A percentile compares a stretch with the other conserved stretches of the same genome.
Evolutionary conservation across 805 yeast genomes (phyloP).

Genomic region (Wickerhamomyces bisporus): DNA sequence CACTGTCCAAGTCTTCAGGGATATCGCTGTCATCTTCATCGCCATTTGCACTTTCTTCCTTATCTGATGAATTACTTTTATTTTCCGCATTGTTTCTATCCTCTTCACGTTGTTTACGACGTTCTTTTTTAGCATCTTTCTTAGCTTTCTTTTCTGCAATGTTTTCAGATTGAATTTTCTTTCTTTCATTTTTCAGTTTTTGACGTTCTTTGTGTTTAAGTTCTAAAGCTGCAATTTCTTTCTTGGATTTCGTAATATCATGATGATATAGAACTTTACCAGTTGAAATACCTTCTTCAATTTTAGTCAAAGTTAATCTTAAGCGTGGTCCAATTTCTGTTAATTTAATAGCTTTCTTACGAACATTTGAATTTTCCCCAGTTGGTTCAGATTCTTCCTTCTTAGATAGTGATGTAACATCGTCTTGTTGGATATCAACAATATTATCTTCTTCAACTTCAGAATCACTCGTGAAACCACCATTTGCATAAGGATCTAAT

Average conservation of each 20-base stretch:
- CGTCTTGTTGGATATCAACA: slow-evolving; percentile 48
- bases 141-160: slow-evolving; percentile 69
- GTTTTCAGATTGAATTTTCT: slow-evolving; percentile 73
- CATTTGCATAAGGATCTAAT: slow-evolving; percentile 76
- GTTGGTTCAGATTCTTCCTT: slow-evolving; percentile 17
- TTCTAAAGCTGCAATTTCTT: slow-evolving; percentile 59
- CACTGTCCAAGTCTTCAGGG: slow-evolving; percentile 43
- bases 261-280: slow-evolving; percentile 89
- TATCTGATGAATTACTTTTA: slow-evolving; percentile 19
- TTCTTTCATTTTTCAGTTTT: slow-evolving; percentile 63
- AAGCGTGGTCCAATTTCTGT: slow-evolving; percentile 93
- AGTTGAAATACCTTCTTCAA: slow-evolving; percentile 86
- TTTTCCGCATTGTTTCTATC: slow-evolving; percentile 26
- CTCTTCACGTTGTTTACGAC: slow-evolving; percentile 52
- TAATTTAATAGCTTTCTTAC: slow-evolving; percentile 82
- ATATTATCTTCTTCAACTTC: slow-evolving; percentile 90
- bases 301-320: slow-evolving; percentile 68
- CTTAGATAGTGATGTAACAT: slow-evolving; percentile 16
- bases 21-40: slow-evolving; percentile 33
- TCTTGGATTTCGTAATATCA: slow-evolving; percentile 53
- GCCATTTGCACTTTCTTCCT: slow-evolving; percentile 24
- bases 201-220: slow-evolving; percentile 57
- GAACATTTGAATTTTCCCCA: slow-evolving; percentile 22
- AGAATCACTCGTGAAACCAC: slow-evolving; percentile 81
- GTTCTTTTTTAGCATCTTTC: slow-evolving; percentile 66